Percentiles rank a stretch among this genome's conserved stretches.
phyloP scores from a whole-genome alignment of 108 stramenopile species.

The Nannochloropsis granulata region DNA sequence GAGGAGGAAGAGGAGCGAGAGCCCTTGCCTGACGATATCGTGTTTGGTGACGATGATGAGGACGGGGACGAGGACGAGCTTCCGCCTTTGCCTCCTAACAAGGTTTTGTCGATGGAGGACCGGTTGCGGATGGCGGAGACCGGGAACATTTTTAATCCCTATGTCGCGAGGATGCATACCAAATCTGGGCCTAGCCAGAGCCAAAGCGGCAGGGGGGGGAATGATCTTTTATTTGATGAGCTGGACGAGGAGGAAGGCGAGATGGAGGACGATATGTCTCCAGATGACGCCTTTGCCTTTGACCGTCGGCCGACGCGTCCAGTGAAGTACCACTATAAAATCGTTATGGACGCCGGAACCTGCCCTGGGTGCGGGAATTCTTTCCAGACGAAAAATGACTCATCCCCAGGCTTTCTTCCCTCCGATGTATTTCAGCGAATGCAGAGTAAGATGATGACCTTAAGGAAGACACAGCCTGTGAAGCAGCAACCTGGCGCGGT shows the following conservation, averaged over 20 bases:
- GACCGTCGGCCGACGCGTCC: not conserved
- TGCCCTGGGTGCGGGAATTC: constrained; percentile 23
- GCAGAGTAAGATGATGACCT: not conserved
- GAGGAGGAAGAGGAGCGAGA: not conserved
- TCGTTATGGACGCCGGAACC: not conserved
- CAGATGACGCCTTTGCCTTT: not conserved
- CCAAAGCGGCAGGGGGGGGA: not conserved
- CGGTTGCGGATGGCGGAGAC: not conserved
- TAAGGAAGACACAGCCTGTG: not conserved
- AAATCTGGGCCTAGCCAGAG: not conserved
- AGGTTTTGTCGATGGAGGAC: not conserved
- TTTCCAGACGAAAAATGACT: not conserved
- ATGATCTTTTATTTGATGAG: too few relatives aligned
- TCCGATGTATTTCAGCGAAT: not conserved
- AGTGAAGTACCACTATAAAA: not conserved
- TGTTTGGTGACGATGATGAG: not conserved
- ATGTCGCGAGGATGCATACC: not conserved
- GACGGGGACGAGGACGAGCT: not conserved
- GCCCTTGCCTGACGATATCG: not conserved
- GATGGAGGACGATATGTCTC: not conserved
- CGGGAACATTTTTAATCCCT: not conserved
- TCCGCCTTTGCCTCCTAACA: not conserved
- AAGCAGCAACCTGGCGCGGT: not conserved
- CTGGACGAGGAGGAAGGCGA: not conserved
- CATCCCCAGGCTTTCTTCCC: not conserved